Evolutionary conservation across 75 land plant genomes (phyloP).

Genomic region (Azolla pinnata): DNA sequence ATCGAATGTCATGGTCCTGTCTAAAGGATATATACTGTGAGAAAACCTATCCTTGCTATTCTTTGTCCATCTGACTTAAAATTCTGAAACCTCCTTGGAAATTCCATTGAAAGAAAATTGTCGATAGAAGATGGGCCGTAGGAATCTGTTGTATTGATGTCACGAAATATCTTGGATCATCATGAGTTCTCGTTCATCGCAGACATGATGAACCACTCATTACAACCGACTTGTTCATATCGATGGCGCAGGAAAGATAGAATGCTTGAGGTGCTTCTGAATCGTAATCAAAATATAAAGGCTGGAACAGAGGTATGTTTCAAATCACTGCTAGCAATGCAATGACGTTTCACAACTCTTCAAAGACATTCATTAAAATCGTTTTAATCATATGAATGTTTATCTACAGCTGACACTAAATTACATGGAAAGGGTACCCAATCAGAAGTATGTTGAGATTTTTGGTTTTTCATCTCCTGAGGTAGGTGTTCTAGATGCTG

Average conservation of each 20-base stretch:
- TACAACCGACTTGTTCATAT: constrained; percentile 75
- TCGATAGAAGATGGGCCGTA: too few species aligned
- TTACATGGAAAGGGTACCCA: constrained; percentile 51
- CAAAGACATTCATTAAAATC: not conserved
- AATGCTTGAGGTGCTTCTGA: constrained; percentile 88
- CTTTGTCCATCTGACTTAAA: too few species aligned
- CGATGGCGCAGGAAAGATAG: constrained; percentile 90
- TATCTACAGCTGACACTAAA: constrained; percentile 75
- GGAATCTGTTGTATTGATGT: too few species aligned
- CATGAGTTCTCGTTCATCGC: too few species aligned
- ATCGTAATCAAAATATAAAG: constrained; percentile 73
- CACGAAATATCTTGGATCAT: too few species aligned
- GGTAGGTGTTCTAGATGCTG: constrained; percentile 50
- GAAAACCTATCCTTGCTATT: too few species aligned
- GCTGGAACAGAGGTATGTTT: constrained; percentile 77
- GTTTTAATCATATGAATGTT: constrained; percentile 1
- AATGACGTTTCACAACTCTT: not conserved
- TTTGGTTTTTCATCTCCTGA: constrained; percentile 81
- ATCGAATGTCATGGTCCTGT: too few species aligned
- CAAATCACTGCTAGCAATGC: not conserved
- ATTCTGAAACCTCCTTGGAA: too few species aligned
- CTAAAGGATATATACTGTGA: too few species aligned
- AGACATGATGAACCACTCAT: constrained; percentile 97
- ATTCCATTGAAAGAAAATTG: too few species aligned
- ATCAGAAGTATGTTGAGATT: constrained; percentile 54